These are phyloP conservation scores for Vinca minor DNA, from an alignment of 257 asterid genomes.

Conservation along the genomic window DNA sequence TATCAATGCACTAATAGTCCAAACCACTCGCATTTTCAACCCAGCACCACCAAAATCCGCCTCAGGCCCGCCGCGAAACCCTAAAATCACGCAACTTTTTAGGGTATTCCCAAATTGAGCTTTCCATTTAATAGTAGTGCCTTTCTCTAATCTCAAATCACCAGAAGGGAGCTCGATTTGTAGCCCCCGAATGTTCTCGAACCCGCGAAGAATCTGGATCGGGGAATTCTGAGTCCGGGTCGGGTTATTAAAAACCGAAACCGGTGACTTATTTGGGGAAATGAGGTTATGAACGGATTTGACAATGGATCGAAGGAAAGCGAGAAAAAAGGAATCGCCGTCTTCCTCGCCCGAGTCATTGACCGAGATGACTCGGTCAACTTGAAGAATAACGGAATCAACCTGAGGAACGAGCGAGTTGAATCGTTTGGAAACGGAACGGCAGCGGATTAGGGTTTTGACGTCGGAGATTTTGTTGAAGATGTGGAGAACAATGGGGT, in stretches of 20 bases:
- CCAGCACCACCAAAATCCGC: slow-evolving; percentile 32
- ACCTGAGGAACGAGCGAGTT: slow-evolving; percentile 48
- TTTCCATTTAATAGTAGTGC: slow-evolving; percentile 41
- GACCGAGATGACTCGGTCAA: slow-evolving; percentile 52
- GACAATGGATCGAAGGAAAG: slow-evolving; percentile 36
- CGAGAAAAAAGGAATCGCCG: slow-evolving; percentile 23
- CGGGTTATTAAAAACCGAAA: slow-evolving; percentile 8
- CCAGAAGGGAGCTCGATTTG: slow-evolving; percentile 55
- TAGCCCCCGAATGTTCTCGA: slow-evolving; percentile 32
- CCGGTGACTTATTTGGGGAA: slow-evolving; percentile 17
- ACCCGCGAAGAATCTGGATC: slow-evolving; percentile 41
- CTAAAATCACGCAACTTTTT: slow-evolving; percentile 47
- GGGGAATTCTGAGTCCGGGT: slow-evolving; percentile 37
- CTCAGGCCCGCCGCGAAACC: slow-evolving; percentile 28
- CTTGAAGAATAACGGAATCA: slow-evolving; percentile 56
- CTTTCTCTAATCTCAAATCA: slow-evolving; percentile 42
- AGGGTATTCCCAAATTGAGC: slow-evolving; percentile 51
- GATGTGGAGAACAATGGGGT: slow-evolving; percentile 49
- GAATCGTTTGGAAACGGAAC: slow-evolving; percentile 45
- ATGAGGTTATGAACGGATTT: slow-evolving; percentile 29
- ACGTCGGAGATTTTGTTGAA: slow-evolving; percentile 49
- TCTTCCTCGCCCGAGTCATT: slow-evolving; percentile 29
- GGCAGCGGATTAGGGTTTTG: slow-evolving; percentile 52
- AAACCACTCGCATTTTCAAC: slow-evolving; percentile 51
- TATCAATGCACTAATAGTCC: slow-evolving; percentile 59